Evolutionary conservation across 1,139 yeast genomes (phyloP).

Genomic region (Magnusiomyces ingens): DNA sequence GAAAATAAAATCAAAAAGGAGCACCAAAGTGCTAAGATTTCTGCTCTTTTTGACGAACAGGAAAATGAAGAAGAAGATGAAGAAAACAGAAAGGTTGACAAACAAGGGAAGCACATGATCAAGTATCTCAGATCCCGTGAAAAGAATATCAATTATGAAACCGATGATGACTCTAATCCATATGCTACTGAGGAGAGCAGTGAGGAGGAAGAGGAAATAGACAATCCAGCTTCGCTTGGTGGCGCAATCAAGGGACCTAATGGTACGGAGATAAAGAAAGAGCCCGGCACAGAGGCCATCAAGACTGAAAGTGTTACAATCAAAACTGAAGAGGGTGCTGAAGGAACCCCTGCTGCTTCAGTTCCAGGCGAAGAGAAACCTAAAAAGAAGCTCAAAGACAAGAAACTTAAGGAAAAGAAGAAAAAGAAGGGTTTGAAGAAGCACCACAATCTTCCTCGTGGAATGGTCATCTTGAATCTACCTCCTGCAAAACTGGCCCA

Average conservation of each 20-base stretch:
- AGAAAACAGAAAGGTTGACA: slow-evolving; percentile 71
- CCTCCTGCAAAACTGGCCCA: slow-evolving; percentile 52
- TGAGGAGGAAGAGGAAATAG: slow-evolving; percentile 24
- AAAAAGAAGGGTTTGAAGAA: slow-evolving; percentile 16
- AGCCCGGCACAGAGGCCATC: slow-evolving; percentile 7
- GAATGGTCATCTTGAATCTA: slow-evolving; percentile 62
- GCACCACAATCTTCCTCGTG: slow-evolving; percentile 42
- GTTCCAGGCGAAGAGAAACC: slow-evolving; percentile 7
- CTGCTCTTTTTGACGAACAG: slow-evolving; percentile 39
- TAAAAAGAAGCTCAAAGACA: slow-evolving; percentile 18
- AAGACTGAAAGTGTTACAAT: no score
- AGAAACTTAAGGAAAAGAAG: slow-evolving; percentile 28
- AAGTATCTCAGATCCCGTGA: slow-evolving; percentile 82
- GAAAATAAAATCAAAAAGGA: slow-evolving; percentile 85
- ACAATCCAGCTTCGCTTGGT: slow-evolving; percentile 13
- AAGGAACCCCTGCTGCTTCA: slow-evolving; percentile 7
- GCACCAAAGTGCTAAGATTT: slow-evolving; percentile 53
- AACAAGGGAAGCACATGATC: slow-evolving; percentile 81
- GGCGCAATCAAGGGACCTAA: slow-evolving; percentile 11
- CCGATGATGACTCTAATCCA: slow-evolving; percentile 81
- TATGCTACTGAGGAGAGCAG: slow-evolving; percentile 57
- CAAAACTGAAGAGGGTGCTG: slow-evolving; percentile 6
- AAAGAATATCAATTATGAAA: slow-evolving; percentile 81
- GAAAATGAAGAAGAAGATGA: slow-evolving; percentile 53
- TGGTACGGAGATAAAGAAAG: slow-evolving; percentile 19